Conservation (phyloP, 2,329 filamentous ascomycete species). For the Pleomassaria siparia region DNA sequence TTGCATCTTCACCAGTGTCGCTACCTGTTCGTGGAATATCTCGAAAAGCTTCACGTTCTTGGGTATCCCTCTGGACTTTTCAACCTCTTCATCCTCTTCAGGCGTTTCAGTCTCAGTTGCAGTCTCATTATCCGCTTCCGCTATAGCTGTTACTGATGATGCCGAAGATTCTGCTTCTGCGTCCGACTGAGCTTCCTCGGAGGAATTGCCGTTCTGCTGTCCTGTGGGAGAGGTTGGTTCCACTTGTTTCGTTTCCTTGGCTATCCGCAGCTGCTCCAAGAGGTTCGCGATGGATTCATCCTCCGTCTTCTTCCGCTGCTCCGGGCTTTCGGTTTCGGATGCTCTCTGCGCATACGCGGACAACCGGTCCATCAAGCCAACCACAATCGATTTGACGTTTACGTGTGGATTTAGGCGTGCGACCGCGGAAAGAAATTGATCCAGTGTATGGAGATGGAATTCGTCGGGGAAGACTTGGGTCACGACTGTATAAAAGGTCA, state of each 20-base stretch:
- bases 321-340: slow-evolving; percentile 67
- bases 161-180: slow-evolving; percentile 33
- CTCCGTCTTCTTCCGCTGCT: slow-evolving; percentile 75
- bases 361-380: slow-evolving; percentile 93
- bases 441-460: slow-evolving; percentile 94
- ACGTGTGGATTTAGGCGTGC: slow-evolving; percentile 93
- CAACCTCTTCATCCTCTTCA: slow-evolving; percentile 46
- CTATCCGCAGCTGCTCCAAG: slow-evolving; percentile 74
- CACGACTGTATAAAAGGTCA: slow-evolving; percentile 65
- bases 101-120: slow-evolving; percentile 41
- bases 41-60: slow-evolving; percentile 88
- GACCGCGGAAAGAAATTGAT: slow-evolving; percentile 91
- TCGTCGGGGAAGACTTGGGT: slow-evolving; percentile 99
- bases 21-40: slow-evolving; percentile 95
- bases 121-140: slow-evolving; percentile 32
- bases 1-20: slow-evolving; percentile 88
- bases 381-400: slow-evolving; percentile 96
- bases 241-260: slow-evolving; percentile 55
- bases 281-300: slow-evolving; percentile 79
- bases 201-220: slow-evolving; percentile 40
- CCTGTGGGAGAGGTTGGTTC: slow-evolving; percentile 19
- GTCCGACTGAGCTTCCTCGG: slow-evolving; percentile 28
- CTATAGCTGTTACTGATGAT: slow-evolving; percentile 31
- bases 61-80: slow-evolving; percentile 61
- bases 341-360: slow-evolving; percentile 94